Conservation (phyloP, 1,284 basidiomycete species). For the Ustilago trichophora region DNA sequence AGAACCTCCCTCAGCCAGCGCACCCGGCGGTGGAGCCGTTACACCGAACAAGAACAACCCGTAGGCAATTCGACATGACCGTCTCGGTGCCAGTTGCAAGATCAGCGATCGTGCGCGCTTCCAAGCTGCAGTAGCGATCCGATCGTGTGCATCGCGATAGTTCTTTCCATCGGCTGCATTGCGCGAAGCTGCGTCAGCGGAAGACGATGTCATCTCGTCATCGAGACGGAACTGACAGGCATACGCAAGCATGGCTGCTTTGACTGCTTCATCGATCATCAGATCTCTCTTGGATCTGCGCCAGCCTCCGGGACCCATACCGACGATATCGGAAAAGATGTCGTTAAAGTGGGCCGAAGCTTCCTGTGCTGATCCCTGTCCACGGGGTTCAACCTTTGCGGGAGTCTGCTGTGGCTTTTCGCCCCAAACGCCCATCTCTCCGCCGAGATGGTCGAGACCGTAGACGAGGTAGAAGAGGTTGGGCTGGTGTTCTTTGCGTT, state of each 20-base stretch:
- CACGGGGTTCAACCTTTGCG: background rate
- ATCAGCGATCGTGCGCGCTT: conserved; percentile 41
- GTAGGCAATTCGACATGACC: conserved; percentile 40
- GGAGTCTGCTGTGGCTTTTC: conserved; percentile 29
- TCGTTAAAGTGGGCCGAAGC: conserved; percentile 30
- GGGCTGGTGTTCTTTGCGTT: conserved; percentile 38
- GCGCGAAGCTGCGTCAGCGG: conserved; percentile 24
- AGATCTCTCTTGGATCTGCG: conserved; percentile 36
- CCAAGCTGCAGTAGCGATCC: conserved; percentile 48
- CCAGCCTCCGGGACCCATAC: conserved; percentile 44
- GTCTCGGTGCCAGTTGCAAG: conserved; percentile 39
- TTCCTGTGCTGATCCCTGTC: conserved; percentile 15
- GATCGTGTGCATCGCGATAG: conserved; percentile 44
- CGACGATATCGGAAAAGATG: conserved; percentile 25
- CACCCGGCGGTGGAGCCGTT: conserved; percentile 42
- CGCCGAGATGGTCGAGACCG: conserved; percentile 47
- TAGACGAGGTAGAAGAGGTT: conserved; percentile 50
- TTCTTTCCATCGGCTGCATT: conserved; percentile 32
- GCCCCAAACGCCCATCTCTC: conserved; percentile 48
- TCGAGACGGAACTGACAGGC: conserved; percentile 47
- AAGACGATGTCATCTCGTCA: conserved; percentile 32
- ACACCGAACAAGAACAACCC: conserved; percentile 46
- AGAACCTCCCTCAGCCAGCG: conserved; percentile 35
- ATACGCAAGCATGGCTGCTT: conserved; percentile 49
- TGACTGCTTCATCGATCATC: conserved; percentile 50